Conservation (phyloP, 345 rosid genomes). For the Corchorus olitorius region DNA sequence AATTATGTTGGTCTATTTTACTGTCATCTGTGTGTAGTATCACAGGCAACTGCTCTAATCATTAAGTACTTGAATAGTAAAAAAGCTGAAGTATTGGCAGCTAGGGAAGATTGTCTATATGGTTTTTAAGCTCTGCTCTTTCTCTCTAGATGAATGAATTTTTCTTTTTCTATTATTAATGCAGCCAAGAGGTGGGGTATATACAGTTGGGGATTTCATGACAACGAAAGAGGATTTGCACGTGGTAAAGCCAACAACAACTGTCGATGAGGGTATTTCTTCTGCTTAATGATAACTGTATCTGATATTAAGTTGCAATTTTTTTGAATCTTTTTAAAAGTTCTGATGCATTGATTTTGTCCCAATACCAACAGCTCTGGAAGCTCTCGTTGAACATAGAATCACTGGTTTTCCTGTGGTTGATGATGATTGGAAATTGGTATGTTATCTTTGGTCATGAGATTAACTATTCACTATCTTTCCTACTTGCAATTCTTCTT, state of each 20-base stretch:
- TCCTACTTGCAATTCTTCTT: not conserved
- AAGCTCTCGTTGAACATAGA: slow-evolving; percentile 69
- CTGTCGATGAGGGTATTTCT: slow-evolving; percentile 76
- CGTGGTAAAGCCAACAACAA: slow-evolving; percentile 74
- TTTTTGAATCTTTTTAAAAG: not conserved
- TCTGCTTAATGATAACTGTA: slow-evolving; percentile 5
- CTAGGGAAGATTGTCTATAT: not conserved
- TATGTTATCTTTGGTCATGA: slow-evolving; percentile 27
- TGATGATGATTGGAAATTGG: slow-evolving; percentile 82
- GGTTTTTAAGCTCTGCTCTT: not conserved
- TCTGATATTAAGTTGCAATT: not conserved
- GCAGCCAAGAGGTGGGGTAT: slow-evolving; percentile 62
- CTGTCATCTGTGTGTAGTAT: not conserved
- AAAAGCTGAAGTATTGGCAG: not conserved
- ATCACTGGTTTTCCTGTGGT: slow-evolving; percentile 92
- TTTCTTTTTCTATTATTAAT: slow-evolving; percentile 8
- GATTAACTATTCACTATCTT: not conserved
- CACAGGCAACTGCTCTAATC: not conserved
- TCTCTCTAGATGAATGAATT: not conserved
- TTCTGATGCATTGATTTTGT: slow-evolving; percentile 24
- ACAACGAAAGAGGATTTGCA: slow-evolving; percentile 71
- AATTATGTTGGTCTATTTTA: not conserved
- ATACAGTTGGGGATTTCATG: slow-evolving; percentile 90
- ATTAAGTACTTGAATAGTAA: not conserved
- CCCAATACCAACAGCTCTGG: slow-evolving; percentile 53